Percentiles rank a stretch among this genome's conserved stretches.
phyloP scores from a whole-genome alignment of 2,329 filamentous ascomycete species.

The Bipolaris oryzae region DNA sequence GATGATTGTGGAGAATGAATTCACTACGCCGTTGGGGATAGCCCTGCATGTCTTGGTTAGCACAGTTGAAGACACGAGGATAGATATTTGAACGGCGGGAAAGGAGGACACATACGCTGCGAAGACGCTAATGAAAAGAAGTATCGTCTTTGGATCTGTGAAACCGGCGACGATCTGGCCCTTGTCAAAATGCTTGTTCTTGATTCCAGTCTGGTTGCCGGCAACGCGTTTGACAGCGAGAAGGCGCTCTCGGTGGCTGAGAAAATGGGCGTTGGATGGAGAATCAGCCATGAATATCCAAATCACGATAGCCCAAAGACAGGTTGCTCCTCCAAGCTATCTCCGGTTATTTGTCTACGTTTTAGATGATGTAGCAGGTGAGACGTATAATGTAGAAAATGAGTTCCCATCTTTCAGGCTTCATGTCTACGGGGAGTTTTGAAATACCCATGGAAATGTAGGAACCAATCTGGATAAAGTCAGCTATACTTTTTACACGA shows the following conservation, averaged over 20 bases:
- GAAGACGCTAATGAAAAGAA: slow-evolving; percentile 48
- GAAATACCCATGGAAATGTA: slow-evolving; percentile 60
- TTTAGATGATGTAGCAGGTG: too few species aligned
- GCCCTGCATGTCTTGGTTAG: not conserved
- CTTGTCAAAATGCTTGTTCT: slow-evolving; percentile 56
- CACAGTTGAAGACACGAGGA: not conserved
- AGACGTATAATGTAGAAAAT: slow-evolving; percentile 58
- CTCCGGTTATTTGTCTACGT: too few species aligned
- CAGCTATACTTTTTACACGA: too few species aligned
- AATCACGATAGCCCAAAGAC: slow-evolving; percentile 48
- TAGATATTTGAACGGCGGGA: not conserved
- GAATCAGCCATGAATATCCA: slow-evolving; percentile 62
- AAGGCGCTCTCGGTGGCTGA: slow-evolving; percentile 23
- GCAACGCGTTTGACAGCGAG: slow-evolving; percentile 50
- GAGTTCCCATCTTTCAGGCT: slow-evolving; percentile 49
- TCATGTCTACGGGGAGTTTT: slow-evolving; percentile 43
- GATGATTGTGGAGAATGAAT: slow-evolving; percentile 58
- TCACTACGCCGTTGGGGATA: slow-evolving; percentile 63
- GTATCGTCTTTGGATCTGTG: slow-evolving; percentile 50
- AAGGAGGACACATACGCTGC: slow-evolving; percentile 51
- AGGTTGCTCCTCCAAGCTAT: slow-evolving; percentile 48
- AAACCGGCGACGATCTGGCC: slow-evolving; percentile 54
- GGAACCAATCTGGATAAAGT: slow-evolving; percentile 53
- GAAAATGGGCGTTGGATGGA: slow-evolving; percentile 32
- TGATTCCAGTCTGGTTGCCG: slow-evolving; percentile 57